Evolutionary conservation across 1,284 basidiomycete species (phyloP).

Genomic region (Volvariella volvacea): DNA sequence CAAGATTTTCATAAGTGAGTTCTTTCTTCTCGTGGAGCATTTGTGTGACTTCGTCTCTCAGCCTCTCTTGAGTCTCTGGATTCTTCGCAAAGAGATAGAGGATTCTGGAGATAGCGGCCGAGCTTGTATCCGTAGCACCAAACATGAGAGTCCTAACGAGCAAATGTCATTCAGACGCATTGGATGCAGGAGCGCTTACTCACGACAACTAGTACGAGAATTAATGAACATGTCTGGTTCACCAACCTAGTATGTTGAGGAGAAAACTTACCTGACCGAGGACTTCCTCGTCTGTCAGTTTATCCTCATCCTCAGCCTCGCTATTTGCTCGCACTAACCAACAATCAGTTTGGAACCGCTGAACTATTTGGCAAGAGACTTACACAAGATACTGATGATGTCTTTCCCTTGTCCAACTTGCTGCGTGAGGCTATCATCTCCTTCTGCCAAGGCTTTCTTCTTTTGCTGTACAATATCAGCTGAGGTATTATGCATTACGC

Average conservation of each 20-base stretch:
- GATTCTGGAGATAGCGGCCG: conserved; percentile 29
- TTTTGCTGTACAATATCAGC: conserved; percentile 27
- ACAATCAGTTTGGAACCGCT: background rate
- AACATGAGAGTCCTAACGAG: conserved; percentile 33
- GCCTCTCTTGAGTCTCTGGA: conserved; percentile 28
- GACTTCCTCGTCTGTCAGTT: conserved; percentile 25
- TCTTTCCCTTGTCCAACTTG: conserved; percentile 35
- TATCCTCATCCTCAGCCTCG: conserved; percentile 22
- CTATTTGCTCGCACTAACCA: conserved; percentile 26
- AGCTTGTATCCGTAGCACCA: conserved; percentile 40
- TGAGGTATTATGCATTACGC: conserved; percentile 27
- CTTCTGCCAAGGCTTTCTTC: conserved; percentile 19
- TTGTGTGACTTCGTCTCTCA: conserved; percentile 29
- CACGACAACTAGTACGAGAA: too few species aligned
- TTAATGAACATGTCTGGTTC: too few species aligned
- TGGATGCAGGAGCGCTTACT: too few species aligned
- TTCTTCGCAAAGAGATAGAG: conserved; percentile 28
- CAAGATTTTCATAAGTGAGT: conserved; percentile 27
- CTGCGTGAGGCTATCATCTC: conserved; percentile 18
- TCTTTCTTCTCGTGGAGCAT: conserved; percentile 19
- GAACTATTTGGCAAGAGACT: conserved; percentile 12
- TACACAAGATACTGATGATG: conserved; percentile 39
- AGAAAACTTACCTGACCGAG: conserved; percentile 18
- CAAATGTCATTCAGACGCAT: conserved; percentile 10
- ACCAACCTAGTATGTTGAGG: too few species aligned